Evolutionary conservation across 192 early-diverging fungal species (phyloP), one percentile per base, ranked within the genome.

Genomic region (Mortierella alpina): DNA sequence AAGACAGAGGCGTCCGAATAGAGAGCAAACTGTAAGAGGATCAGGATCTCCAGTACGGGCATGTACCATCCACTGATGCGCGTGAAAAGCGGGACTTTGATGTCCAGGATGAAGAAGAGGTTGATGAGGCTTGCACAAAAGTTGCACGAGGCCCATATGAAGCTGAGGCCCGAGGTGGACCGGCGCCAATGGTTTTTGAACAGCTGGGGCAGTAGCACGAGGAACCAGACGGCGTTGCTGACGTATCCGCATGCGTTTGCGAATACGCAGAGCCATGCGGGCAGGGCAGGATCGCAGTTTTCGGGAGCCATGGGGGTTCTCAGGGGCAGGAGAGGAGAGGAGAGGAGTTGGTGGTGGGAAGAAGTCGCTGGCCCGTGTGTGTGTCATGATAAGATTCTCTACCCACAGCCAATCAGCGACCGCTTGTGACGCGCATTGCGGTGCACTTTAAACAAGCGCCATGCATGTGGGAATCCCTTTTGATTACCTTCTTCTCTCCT

Each of bases 81-180:
- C 2, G 73, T 75, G 50, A 75, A 75, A 13, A 75, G 31, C 1
- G 73, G 73, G 23, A 75, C 73, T 0, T 75, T 7, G 45, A 75
- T 75, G 14, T 75, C 50, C 50, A 75, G 49, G 58, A 75, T 75
- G 20, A 75, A 75, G 45, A 75, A 75, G 4, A 75, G 50, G 57
- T 75, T 75, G 73, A 75, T 67, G 14, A 75, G 65, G 54, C 73
- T 75, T 49, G 73, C 73, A 10, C 49, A 59, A 44, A 75, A 75
- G 46, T 75, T 75, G 22, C 64, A 75, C 5, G 73, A 67, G 1
- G 73, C 73, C 73, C 73, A 75, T 6, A 67, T 61, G 39, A 75
- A 75, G 40, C 73, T 75, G 7, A 75, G 58, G 5, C 73, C 73
- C 2, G 42, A 14, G 5, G 73, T 75, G 42, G 73, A 66, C 23